Percentiles rank a stretch among this genome's conserved stretches.
Evolutionary conservation across 1,284 basidiomycete genomes (phyloP).

Genomic region (Stereum hirsutum): DNA sequence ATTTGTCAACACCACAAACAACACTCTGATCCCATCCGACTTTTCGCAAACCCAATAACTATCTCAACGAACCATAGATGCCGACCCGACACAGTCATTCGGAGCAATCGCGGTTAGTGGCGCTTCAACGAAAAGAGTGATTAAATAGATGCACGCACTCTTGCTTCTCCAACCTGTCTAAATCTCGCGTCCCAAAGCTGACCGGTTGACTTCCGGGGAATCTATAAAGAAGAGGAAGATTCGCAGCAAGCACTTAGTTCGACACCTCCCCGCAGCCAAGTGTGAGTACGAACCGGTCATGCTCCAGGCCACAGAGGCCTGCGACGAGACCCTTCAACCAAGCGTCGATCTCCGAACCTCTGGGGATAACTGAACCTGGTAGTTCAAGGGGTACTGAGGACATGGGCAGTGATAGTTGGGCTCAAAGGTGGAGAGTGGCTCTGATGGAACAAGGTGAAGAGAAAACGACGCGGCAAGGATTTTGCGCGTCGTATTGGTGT

Average conservation of each 20-base stretch:
- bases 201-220: slow-evolving; percentile 94
- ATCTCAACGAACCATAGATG: slow-evolving; percentile 5
- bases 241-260: slow-evolving; percentile 4
- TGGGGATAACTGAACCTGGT: slow-evolving; percentile 49
- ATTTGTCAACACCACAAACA: slow-evolving; percentile 79
- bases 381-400: too few relatives aligned
- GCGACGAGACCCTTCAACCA: slow-evolving; percentile 63
- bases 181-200: slow-evolving; percentile 67
- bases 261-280: not conserved
- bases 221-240: slow-evolving; percentile 19
- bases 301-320: slow-evolving; percentile 52
- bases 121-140: slow-evolving; percentile 3
- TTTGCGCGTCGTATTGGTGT: too few relatives aligned
- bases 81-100: too few relatives aligned
- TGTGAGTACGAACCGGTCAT: slow-evolving; percentile 36
- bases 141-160: slow-evolving; percentile 52
- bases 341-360: slow-evolving; percentile 43
- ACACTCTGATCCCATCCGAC: slow-evolving; percentile 93
- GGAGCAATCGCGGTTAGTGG: slow-evolving; percentile 1
- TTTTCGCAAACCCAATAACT: slow-evolving; percentile 99
- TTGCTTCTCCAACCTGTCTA: slow-evolving; percentile 71
- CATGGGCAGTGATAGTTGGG: too few relatives aligned
- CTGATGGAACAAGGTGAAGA: too few relatives aligned
- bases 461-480: too few relatives aligned
- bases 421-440: too few relatives aligned